Percentiles rank a stretch among this genome's conserved stretches.
Evolutionary conservation across 768 basidiomycete species (phyloP).

Genomic region (Gloeopeniophorella convolvens): DNA sequence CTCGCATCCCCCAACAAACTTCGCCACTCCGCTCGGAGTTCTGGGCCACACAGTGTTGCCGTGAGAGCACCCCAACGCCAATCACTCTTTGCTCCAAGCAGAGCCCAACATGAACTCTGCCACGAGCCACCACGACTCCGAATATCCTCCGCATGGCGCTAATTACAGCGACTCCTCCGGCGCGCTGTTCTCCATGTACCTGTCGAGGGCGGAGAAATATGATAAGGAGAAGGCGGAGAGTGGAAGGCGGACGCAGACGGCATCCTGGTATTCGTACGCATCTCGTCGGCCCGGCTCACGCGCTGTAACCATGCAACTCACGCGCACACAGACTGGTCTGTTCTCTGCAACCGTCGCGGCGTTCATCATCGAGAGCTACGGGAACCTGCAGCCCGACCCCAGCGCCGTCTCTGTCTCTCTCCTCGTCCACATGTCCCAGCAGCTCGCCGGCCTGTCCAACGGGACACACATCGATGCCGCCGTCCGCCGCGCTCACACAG

Average conservation of each 20-base stretch:
- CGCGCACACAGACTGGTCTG: not conserved
- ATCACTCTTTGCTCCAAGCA: not conserved
- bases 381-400: not conserved
- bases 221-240: slow-evolving; percentile 10
- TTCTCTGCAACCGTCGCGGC: slow-evolving; percentile 10
- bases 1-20: not conserved
- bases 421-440: not conserved
- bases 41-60: not conserved
- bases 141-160: not conserved
- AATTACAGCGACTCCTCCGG: not conserved
- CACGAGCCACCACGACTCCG: not conserved
- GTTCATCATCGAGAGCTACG: slow-evolving; percentile 10
- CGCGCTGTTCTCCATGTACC: slow-evolving; percentile 9
- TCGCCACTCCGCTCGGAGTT: not conserved
- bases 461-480: not conserved
- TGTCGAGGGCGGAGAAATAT: slow-evolving; percentile 3
- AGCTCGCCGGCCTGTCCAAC: not conserved
- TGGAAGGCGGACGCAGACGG: slow-evolving; percentile 7
- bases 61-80: not conserved
- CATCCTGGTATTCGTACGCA: slow-evolving; percentile 4
- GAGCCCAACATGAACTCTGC: not conserved
- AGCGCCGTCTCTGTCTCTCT: not conserved
- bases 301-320: not conserved
- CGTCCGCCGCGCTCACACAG: no score
- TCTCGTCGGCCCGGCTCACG: not conserved